Evolutionary conservation across 2,329 filamentous ascomycete species (phyloP).

Genomic region (Cercospora zeina): DNA sequence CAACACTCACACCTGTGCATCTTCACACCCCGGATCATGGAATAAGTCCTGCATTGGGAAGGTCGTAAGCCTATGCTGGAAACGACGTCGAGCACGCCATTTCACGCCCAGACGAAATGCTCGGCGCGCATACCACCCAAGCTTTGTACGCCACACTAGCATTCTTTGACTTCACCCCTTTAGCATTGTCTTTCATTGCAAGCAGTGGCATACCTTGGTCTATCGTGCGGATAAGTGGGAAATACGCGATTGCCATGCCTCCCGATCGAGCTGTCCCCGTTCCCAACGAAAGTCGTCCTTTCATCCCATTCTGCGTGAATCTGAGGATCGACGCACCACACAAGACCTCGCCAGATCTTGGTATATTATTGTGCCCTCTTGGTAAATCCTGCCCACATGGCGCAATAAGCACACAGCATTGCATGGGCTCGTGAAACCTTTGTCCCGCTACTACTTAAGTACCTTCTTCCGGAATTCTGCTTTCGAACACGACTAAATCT

Average conservation of each 20-base stretch:
- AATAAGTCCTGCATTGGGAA: not conserved
- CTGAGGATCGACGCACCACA: not conserved
- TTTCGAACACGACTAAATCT: not conserved
- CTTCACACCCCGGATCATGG: not conserved
- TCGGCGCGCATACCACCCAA: conserved; percentile 10
- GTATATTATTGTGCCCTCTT: not conserved
- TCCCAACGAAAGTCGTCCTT: not conserved
- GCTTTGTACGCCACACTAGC: conserved; percentile 5
- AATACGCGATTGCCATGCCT: not conserved
- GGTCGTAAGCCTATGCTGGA: not conserved
- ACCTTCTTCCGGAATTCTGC: not conserved
- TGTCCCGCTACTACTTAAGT: not conserved
- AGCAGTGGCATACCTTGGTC: not conserved
- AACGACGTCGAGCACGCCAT: conserved; percentile 9
- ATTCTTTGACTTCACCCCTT: not conserved
- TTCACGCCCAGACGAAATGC: conserved; percentile 5
- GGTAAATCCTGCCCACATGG: not conserved
- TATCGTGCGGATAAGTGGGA: not conserved
- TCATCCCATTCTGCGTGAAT: not conserved
- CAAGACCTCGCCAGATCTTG: conserved; percentile 3
- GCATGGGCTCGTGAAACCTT: not conserved
- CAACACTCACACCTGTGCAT: not conserved
- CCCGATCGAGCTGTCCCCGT: not conserved
- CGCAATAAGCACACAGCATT: conserved; percentile 5
- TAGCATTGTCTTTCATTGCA: not conserved